Conservation (phyloP, 2,329 filamentous ascomycete species). For the Aspergillus cejpii region DNA sequence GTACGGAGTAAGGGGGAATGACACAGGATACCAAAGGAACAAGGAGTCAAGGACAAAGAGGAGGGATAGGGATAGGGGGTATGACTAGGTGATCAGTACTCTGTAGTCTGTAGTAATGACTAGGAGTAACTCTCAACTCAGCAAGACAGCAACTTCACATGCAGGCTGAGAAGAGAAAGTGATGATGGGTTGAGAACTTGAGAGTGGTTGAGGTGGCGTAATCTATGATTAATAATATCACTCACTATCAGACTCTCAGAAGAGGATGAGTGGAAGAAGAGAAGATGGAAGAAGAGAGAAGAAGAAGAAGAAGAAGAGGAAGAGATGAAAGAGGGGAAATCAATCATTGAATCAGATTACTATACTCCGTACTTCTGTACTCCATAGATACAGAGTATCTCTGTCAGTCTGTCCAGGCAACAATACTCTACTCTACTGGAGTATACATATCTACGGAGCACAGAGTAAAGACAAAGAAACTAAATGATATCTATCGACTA, state of each 20-base stretch:
- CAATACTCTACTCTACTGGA: no score
- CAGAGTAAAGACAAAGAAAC: no score
- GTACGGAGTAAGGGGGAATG: conserved; percentile 29
- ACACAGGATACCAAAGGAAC: conserved; percentile 4
- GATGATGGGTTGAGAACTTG: not conserved
- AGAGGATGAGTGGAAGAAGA: conserved; percentile 2
- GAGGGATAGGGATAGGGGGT: not conserved
- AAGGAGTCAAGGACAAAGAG: conserved; percentile 2
- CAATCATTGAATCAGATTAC: not conserved
- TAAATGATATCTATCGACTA: no score
- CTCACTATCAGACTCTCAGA: conserved; percentile 1
- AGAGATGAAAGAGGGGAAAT: conserved; percentile 1
- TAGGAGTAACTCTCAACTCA: no score
- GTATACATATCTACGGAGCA: no score
- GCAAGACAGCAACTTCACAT: conserved; percentile 11
- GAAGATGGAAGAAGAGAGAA: conserved; percentile 2
- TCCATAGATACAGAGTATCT: not conserved
- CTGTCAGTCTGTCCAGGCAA: no score
- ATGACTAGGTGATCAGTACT: no score
- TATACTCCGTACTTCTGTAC: not conserved
- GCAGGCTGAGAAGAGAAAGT: conserved; percentile 8
- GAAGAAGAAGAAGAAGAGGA: conserved; percentile 8
- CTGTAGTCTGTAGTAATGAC: no score
- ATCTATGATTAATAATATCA: conserved; percentile 18
- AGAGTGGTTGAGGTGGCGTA: conserved; percentile 15